Evolutionary conservation across 176 grass and related monocot genomes (phyloP).

Genomic region (Oryza meyeriana): DNA sequence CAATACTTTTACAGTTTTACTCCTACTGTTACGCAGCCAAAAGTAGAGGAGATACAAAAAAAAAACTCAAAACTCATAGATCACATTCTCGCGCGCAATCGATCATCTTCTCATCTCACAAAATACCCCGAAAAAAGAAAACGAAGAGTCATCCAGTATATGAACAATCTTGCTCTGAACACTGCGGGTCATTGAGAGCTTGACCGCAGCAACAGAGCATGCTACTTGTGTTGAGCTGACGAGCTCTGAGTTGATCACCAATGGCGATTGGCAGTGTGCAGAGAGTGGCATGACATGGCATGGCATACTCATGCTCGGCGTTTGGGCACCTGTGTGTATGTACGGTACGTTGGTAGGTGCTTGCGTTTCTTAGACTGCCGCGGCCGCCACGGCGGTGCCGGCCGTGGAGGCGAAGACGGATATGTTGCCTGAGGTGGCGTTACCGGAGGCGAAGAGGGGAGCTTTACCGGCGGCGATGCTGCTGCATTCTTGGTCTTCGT

Average conservation of each 20-base stretch:
- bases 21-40: background rate
- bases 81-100: background rate
- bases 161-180: slow-evolving; percentile 14
- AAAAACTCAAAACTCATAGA: slow-evolving; percentile 23
- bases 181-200: slow-evolving; percentile 20
- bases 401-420: slow-evolving; percentile 26
- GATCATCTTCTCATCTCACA: slow-evolving; percentile 15
- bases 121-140: background rate
- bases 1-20: background rate
- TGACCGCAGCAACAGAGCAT: slow-evolving; percentile 33
- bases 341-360: background rate
- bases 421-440: background rate
- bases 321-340: background rate
- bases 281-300: background rate
- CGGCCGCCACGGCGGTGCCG: background rate
- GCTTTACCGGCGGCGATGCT: slow-evolving; percentile 28
- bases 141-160: slow-evolving; percentile 23
- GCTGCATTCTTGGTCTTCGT: slow-evolving; percentile 38
- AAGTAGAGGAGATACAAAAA: background rate
- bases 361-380: background rate
- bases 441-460: background rate
- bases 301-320: background rate
- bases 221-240: background rate
- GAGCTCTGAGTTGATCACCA: background rate
- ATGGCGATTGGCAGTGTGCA: background rate